Percentiles rank a stretch among this genome's conserved stretches.
These are phyloP conservation scores for Ceratocystis destructans DNA, from an alignment of 2,329 filamentous ascomycete species.

Conservation along the genomic window DNA sequence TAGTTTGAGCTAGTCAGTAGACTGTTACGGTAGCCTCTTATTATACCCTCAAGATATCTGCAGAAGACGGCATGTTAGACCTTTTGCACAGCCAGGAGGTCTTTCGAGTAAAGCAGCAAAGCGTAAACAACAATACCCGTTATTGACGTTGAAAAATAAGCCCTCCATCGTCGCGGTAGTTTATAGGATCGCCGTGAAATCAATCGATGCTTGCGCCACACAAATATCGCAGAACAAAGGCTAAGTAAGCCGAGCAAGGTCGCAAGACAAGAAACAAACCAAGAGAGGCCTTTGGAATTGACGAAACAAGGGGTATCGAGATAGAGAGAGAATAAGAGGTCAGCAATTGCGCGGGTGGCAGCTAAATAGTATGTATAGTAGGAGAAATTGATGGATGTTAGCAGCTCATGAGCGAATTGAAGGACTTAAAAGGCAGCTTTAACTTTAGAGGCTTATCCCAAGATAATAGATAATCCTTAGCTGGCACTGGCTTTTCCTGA, in stretches of 20 bases:
- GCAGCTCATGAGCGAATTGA: conserved; percentile 3
- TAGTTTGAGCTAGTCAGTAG: conserved; percentile 86
- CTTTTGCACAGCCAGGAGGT: background rate
- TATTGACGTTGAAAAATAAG: conserved; percentile 86
- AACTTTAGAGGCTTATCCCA: conserved; percentile 7
- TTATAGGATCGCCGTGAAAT: conserved; percentile 18
- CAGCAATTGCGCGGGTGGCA: background rate
- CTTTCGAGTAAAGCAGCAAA: background rate
- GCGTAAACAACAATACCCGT: conserved; percentile 46
- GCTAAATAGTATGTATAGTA: background rate
- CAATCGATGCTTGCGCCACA: conserved; percentile 2
- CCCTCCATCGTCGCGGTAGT: conserved; percentile 57
- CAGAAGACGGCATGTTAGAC: conserved; percentile 7
- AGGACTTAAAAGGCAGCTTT: background rate
- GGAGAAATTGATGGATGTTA: background rate
- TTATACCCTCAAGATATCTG: conserved; percentile 94
- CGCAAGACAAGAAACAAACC: background rate
- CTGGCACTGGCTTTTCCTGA: background rate
- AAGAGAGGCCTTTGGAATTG: background rate
- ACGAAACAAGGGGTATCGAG: background rate
- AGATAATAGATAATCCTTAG: background rate
- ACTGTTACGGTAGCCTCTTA: conserved; percentile 89
- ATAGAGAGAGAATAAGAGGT: background rate
- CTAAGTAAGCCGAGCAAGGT: background rate
- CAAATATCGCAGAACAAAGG: conserved; percentile 2